A percentile compares a stretch with the other conserved stretches of the same genome.
These are phyloP conservation scores for Themeda triandra DNA, from an alignment of 176 grass and related monocot species.

Conservation along the genomic window DNA sequence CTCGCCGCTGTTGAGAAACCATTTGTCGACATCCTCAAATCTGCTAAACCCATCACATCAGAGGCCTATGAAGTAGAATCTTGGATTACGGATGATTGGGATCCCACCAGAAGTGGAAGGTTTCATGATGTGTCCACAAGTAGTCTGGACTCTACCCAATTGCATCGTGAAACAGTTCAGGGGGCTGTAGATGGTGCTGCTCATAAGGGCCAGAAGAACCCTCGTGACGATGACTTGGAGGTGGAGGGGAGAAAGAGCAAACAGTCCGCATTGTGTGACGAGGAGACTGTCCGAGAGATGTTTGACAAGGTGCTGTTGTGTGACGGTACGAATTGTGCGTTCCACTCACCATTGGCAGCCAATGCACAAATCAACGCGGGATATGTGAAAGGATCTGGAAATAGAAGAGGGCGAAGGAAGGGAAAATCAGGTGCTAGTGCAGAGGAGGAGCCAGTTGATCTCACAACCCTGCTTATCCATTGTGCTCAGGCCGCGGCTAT, in stretches of 20 bases:
- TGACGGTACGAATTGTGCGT: slow-evolving; percentile 9
- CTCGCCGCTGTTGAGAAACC: slow-evolving; percentile 42
- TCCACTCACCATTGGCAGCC: slow-evolving; percentile 4
- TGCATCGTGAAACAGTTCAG: neutral
- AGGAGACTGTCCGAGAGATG: slow-evolving; percentile 43
- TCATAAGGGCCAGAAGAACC: slow-evolving; percentile 37
- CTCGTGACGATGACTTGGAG: slow-evolving; percentile 8
- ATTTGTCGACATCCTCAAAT: slow-evolving; percentile 39
- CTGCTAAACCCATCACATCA: neutral
- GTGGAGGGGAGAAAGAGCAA: slow-evolving; percentile 33
- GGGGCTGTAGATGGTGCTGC: neutral
- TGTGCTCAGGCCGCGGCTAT: slow-evolving; percentile 43
- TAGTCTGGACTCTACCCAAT: neutral
- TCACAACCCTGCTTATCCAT: slow-evolving; percentile 36
- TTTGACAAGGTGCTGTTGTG: slow-evolving; percentile 48
- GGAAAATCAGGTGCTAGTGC: neutral
- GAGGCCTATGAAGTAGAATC: neutral
- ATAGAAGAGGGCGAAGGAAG: slow-evolving; percentile 37
- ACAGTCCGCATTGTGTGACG: slow-evolving; percentile 29
- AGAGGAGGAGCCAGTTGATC: slow-evolving; percentile 33
- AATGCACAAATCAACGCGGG: neutral
- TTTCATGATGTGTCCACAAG: neutral
- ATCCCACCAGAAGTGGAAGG: neutral
- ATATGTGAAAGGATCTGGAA: slow-evolving; percentile 44
- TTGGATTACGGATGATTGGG: neutral